These are phyloP conservation scores for Botryotinia convoluta DNA, from an alignment of 2,329 filamentous ascomycete species.

Conservation along the genomic window DNA sequence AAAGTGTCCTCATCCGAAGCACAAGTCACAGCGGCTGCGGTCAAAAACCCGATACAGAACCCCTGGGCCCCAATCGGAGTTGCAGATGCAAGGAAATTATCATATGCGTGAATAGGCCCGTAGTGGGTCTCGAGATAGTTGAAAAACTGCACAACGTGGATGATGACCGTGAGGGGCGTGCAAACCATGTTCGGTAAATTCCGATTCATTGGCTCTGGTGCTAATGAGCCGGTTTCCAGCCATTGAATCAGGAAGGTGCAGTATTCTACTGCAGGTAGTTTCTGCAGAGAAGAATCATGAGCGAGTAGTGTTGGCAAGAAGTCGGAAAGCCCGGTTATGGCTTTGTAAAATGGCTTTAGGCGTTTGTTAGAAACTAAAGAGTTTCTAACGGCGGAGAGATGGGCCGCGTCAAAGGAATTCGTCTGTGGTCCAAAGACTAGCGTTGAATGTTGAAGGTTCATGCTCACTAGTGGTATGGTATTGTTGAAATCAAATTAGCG, in stretches of 20 bases:
- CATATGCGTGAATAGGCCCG: background rate
- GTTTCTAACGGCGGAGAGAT: background rate
- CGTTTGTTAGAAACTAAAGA: background rate
- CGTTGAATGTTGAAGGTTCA: background rate
- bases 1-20: slow-evolving; percentile 22
- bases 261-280: background rate
- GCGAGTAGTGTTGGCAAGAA: background rate
- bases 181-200: background rate
- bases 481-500: background rate
- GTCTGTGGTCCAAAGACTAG: background rate
- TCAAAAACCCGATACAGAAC: slow-evolving; percentile 28
- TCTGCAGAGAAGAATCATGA: background rate
- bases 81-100: background rate
- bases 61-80: slow-evolving; percentile 25
- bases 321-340: background rate
- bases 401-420: background rate
- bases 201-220: background rate
- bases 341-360: background rate
- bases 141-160: slow-evolving; percentile 6
- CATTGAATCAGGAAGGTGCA: background rate
- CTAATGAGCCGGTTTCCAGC: background rate
- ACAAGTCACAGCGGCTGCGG: slow-evolving; percentile 24
- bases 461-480: background rate
- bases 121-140: background rate
- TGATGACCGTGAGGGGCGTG: slow-evolving; percentile 5